Evolutionary conservation across 495 filamentous ascomycete genomes (phyloP).

Genomic region (Hypoxylon subgilvum): DNA sequence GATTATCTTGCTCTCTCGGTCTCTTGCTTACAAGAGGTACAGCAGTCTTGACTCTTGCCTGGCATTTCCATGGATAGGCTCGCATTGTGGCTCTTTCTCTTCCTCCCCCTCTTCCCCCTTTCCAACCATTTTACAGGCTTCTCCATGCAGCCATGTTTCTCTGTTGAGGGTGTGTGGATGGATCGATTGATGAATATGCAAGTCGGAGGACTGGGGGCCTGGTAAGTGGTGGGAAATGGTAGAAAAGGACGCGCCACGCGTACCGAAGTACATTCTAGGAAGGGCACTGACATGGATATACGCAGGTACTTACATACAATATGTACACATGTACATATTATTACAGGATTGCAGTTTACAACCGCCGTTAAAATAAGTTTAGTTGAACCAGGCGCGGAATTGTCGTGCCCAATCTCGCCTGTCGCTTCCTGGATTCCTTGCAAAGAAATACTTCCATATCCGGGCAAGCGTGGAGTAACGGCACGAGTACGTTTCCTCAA

Average conservation of each 20-base stretch:
- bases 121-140: neutral
- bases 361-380: conserved; percentile 27
- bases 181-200: conserved; percentile 4
- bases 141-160: conserved; percentile 30
- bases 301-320: neutral
- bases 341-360: conserved; percentile 2
- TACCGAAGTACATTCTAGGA: no score
- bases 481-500: conserved; percentile 28
- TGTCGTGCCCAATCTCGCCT: conserved; percentile 37
- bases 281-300: no score
- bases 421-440: conserved; percentile 35
- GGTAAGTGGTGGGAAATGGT: neutral
- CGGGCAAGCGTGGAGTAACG: conserved; percentile 10
- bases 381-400: conserved; percentile 15
- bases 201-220: conserved; percentile 12
- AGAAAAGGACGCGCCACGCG: conserved; percentile 2
- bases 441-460: conserved; percentile 29
- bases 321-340: no score
- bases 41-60: conserved; percentile 1
- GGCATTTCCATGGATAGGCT: neutral
- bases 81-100: conserved; percentile 2
- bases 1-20: no score
- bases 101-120: neutral
- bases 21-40: no score
- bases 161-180: conserved; percentile 19